These are phyloP conservation scores for Paraphoma sp. DNA, from an alignment of 2,329 filamentous ascomycete species.

Conservation along the genomic window DNA sequence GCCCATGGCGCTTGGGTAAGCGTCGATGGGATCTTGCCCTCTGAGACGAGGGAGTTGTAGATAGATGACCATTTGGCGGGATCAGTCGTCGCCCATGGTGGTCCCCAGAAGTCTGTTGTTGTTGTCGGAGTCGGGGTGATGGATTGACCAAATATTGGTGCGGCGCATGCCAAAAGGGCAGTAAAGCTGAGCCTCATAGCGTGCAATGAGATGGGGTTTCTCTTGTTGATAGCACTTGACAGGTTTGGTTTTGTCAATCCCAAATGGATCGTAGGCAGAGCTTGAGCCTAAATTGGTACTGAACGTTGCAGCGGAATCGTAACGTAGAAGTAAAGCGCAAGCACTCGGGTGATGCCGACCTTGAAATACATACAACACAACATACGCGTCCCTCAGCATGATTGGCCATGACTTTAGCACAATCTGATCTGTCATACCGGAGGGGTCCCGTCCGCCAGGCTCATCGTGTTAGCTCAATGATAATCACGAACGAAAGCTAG, in stretches of 20 bases:
- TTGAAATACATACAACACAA: slow-evolving; percentile 15
- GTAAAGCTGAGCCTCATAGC: slow-evolving; percentile 10
- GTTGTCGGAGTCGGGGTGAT: slow-evolving; percentile 11
- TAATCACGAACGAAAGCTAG: not conserved
- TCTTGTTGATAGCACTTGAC: too few relatives aligned
- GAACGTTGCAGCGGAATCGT: slow-evolving; percentile 50
- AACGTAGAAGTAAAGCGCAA: not conserved
- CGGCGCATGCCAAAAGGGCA: slow-evolving; percentile 6
- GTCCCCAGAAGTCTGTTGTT: slow-evolving; percentile 13
- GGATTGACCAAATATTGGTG: slow-evolving; percentile 13
- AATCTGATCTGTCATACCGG: slow-evolving; percentile 15
- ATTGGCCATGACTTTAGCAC: slow-evolving; percentile 2
- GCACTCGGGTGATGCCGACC: slow-evolving; percentile 16
- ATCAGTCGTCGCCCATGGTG: slow-evolving; percentile 30
- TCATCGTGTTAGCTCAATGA: slow-evolving; percentile 3
- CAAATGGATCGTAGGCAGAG: not conserved
- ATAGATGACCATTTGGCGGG: slow-evolving; percentile 30
- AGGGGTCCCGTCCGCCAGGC: slow-evolving; percentile 17
- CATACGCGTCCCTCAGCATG: slow-evolving; percentile 13
- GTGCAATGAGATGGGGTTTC: not conserved
- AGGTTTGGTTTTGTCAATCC: too few relatives aligned
- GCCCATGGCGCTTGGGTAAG: slow-evolving; percentile 31
- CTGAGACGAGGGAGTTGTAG: slow-evolving; percentile 34
- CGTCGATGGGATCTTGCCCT: slow-evolving; percentile 33
- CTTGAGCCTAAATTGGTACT: slow-evolving; percentile 22